Evolutionary conservation across 345 rosid genomes (phyloP), one percentile per base, ranked within the genome.

Genomic region (Rhodamnia argentea): DNA sequence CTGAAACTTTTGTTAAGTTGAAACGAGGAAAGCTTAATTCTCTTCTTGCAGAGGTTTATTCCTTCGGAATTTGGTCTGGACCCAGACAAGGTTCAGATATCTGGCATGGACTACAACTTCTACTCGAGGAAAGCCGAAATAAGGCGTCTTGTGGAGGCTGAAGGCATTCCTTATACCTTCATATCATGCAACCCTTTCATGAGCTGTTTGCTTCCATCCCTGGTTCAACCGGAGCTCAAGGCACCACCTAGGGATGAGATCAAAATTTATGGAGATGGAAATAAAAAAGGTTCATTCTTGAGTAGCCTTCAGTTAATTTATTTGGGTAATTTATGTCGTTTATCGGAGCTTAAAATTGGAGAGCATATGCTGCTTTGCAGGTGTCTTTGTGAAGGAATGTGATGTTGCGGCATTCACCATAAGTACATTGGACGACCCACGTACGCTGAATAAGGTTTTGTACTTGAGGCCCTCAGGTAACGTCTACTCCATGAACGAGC

Each of bases 11-110:
- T 56, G 44, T 83, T 58, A 40, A 37, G 10, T 26, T 87, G 40
- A 84, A 50, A 22, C 24, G 51, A 12, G 27, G 20, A 85, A 57
- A 82, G 60, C 23, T 57, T 64, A 64, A 64, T 60, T 87, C 29
- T 75, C 76, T 82, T 52, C 53, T 88, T 91, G 84, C 90, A 96
- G 99, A 94, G 94, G 90, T 96, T 96, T 88, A 89, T 96, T 70
- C 99, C 98, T 64, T 94, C 98, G 2, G 97, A 96, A 74, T 96
- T 94, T 85, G 99, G 99, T 86, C 91, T 92, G 52, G 93, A 96
- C 90, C 92, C 98, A 4, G 94, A 94, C 59, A 93, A 91, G 91
- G 86, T 87, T 75, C 96, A 91, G 86, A 89, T 96, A 85, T 90
- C 92, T 5, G 93, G 88, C 86, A 88, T 96, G 88, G 96, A 90